Base-by-base conservation (phyloP, 2,329 filamentous ascomycete genomes). In the Diaporthe velutina region DNA sequence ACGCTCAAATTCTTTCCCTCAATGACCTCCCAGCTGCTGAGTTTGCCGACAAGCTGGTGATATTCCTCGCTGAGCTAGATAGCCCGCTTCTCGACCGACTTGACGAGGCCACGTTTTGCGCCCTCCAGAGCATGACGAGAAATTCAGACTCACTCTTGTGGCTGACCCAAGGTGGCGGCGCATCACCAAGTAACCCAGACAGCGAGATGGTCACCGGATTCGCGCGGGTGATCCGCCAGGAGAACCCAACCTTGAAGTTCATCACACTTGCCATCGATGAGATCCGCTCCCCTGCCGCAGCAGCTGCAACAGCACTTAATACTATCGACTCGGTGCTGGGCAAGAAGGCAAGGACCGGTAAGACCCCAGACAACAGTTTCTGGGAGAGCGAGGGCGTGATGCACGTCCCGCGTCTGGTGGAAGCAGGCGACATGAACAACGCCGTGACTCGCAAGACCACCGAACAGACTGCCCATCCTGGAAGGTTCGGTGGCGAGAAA, bases 141-240 rank as follows among this genome's bases (percentile, higher is more conserved):
- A 38, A 10, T 9, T 12, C 38, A 2, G 55, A 60, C 33, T 60
- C 55, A 13, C 66, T 74, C 28, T n/a, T 74, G n/a, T 74, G 73
- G 73, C 66, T 74, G 42, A 74, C 73, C 1, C 73, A 71, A 25
- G 73, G 73, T 33, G 73, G 70, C 38, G 73, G 55, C 17, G 30
- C 55, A 35, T 28, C 30, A 5, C 35, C 55, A 35, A 28, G 30
- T 7, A 60, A 70, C 33, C 73, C 73, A 38, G 73, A 74, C 45
- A 64, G 68, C 66, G 70, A 74, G 40, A 74, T 74, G 73, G 73
- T 74, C 35, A 67, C 70, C 35, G 73, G 73, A 40, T 57, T 74
- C 22, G 73, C 73, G 25, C 66, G 73, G 40, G 73, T 74, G n/a
- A 57, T 74, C 15, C 73, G 73, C 7, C 64, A 67, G 33, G 73